Conservation (phyloP, 164 flowering plant genomes). For the Malania oleifera region DNA sequence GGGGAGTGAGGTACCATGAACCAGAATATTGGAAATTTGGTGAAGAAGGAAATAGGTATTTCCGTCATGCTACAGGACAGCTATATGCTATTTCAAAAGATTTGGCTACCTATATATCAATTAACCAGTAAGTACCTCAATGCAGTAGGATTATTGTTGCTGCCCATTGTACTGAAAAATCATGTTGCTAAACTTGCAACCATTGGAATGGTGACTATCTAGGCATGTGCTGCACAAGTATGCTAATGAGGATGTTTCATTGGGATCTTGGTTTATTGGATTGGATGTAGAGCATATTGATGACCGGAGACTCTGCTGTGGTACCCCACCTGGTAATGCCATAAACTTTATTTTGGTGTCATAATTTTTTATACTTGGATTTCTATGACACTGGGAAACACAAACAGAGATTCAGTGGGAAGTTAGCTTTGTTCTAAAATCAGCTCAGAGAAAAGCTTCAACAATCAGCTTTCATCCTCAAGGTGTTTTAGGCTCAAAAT, state of each 20-base stretch:
- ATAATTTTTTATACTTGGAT: background rate
- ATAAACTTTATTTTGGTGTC: background rate
- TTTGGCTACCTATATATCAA: constrained; percentile 75
- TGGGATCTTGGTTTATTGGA: constrained; percentile 96
- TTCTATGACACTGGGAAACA: too few relatives aligned
- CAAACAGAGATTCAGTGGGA: too few relatives aligned
- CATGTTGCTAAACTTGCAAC: background rate
- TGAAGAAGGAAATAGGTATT: constrained; percentile 86
- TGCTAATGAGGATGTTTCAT: constrained; percentile 89
- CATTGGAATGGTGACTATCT: constrained; percentile 1
- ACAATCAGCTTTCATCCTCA: too few relatives aligned
- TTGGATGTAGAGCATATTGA: constrained; percentile 91
- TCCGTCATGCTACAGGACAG: constrained; percentile 99
- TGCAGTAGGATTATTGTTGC: too few relatives aligned
- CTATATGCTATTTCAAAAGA: constrained; percentile 86
- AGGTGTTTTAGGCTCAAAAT: too few relatives aligned
- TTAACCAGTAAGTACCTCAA: constrained; percentile 66
- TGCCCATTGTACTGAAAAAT: background rate
- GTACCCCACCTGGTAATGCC: constrained; percentile 81
- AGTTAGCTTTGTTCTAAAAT: too few relatives aligned
- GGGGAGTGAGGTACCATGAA: constrained; percentile 94
- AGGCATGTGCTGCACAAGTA: constrained; percentile 89
- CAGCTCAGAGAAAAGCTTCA: too few relatives aligned
- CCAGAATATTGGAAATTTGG: constrained; percentile 99
- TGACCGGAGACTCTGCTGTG: constrained; percentile 85